Base-by-base conservation (phyloP, 1,284 basidiomycete species). In the Ustilago xerochloae region DNA sequence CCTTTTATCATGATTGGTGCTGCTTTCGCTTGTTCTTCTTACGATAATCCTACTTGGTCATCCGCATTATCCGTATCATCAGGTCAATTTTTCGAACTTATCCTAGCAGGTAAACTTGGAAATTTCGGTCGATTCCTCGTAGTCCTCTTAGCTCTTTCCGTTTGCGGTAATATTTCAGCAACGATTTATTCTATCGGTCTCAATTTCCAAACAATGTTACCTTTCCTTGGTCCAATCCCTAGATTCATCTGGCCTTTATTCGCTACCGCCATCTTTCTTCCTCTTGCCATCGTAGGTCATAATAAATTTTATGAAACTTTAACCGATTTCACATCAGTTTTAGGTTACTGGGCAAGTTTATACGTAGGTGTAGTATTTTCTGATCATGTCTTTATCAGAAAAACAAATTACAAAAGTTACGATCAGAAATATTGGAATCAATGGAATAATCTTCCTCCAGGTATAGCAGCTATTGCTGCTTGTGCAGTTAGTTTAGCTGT, bases 71-170 rank as follows among this genome's bases (percentile, higher is more conserved):
- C 22, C 0, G 64, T 70, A 9, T 77, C 61, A 45, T 76, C 84
- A 90, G 48, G 92, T 89, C 91, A 92, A 4, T 88, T 96, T 9
- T 84, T 96, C 13, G 88, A 89, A 64, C 89, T 91, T 3, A 90
- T 95, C 87, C 87, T 93, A 1, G 86, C 86, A 7, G 91, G 91
- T 1, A 70, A 63, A 1, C 87, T 87, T 85, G 85, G 90, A 36
- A 87, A 87, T 15, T 94, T 94, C 81, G 92, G 93, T 2, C 91
- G 92, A 81, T 93, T 97, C 86, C 87, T 96, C 58, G 92, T 91
- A 13, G 92, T 95, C n/a, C 63, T 91, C 12, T 87, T 94, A 59
- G 91, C 90, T 52, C 86, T 95, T 28, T 92, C 87, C 10, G 87
- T 88, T 66, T 88, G 89, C 39, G 92, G 90, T 3, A 97, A 96